Base-by-base conservation (phyloP, 225 moss, liverwort and hornwort genomes). In the Pleurozium schreberi region DNA sequence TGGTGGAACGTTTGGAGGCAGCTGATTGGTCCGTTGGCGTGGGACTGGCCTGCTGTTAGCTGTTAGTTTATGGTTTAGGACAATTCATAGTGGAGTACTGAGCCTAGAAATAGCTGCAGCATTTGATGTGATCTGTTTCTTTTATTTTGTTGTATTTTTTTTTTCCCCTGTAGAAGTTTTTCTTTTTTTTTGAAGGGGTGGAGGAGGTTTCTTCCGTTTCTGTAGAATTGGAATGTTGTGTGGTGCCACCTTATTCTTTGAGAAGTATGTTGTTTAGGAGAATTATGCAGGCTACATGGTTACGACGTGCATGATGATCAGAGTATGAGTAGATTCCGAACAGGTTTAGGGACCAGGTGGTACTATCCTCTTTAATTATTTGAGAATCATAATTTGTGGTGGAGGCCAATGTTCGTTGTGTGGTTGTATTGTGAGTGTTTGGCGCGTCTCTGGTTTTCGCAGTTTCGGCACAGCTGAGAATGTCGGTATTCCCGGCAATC, bases 31-130 rank as follows among this genome's bases (percentile, higher is more conserved):
- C 33, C n/a, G 52, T 75, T 40, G 91, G 89, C 83, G 83, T 70
- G 86, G 88, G 80, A 91, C 90, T 75, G 88, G 49, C 86, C 88
- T 91, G 91, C 59, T 87, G 60, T 86, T 90, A 86, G 89, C 79
- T 84, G 84, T 77, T 89, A 84, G 89, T 89, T 88, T 75, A 78
- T 90, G 91, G 91, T 86, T 88, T 88, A 93, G 91, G 91, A 80
- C 79, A 79, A 89, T 89, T 91, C 67, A 47, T 90, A 91, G 90
- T 66, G 49, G 86, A 84, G 74, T 80, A 86, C 75, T 79, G 93
- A 90, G 91, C 91, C 89, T 86, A 66, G 62, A 91, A 53, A 85
- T 85, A 85, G 93, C 93, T 88, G 89, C 90, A 91, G 93, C 93
- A 91, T 90, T 89, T 55, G 69, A 83, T 86, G 86, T 88, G 83